These are phyloP conservation scores for Arachis stenosperma DNA, from an alignment of 306 rosid species.

Conservation along the genomic window DNA sequence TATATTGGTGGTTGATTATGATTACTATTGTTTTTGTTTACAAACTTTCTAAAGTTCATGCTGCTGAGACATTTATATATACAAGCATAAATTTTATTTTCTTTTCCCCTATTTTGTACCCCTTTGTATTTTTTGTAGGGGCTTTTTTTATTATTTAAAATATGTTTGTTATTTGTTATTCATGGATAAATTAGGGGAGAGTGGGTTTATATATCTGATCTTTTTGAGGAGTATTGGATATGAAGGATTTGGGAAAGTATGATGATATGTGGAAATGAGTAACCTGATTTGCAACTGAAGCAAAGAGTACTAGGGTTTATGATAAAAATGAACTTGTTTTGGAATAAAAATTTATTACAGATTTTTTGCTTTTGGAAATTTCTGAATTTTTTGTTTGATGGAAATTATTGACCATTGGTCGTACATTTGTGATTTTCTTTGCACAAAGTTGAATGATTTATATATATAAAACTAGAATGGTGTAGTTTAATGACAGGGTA, in stretches of 20 bases:
- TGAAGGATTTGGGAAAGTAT: background rate
- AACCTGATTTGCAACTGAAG: background rate
- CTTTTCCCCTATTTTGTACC: background rate
- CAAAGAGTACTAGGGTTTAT: background rate
- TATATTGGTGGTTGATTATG: slow-evolving; percentile 21
- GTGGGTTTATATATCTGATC: slow-evolving; percentile 1
- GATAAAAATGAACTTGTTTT: background rate
- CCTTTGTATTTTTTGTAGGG: background rate
- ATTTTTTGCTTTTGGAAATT: background rate
- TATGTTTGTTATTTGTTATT: no score
- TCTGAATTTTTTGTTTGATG: background rate
- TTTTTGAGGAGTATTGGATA: background rate
- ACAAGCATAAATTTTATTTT: slow-evolving; percentile 10
- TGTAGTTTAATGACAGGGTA: slow-evolving; percentile 1
- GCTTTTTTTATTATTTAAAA: no score
- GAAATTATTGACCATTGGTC: background rate
- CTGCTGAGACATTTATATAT: slow-evolving; percentile 23
- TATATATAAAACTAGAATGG: background rate
- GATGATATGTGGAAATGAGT: background rate
- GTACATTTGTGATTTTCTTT: no score
- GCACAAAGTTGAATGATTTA: background rate
- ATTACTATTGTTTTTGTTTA: slow-evolving; percentile 22
- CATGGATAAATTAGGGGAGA: background rate
- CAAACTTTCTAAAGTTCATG: slow-evolving; percentile 27
- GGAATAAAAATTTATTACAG: background rate